Conservation (phyloP, 2,329 filamentous ascomycete species). For the Pestalotiopsis sp. region DNA sequence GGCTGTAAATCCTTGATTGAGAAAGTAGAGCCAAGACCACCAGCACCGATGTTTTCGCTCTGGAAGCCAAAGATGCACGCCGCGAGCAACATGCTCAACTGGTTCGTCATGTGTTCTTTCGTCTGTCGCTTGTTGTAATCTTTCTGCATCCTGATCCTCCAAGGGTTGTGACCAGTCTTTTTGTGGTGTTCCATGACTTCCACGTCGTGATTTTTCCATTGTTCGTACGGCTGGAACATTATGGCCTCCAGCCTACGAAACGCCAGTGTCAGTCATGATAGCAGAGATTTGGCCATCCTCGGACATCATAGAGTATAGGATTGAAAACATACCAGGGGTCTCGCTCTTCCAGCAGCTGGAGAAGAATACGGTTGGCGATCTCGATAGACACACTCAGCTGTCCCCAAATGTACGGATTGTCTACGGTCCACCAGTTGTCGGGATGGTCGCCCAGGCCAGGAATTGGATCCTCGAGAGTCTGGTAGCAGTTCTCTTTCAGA, state of each 20-base stretch:
- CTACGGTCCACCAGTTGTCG: conserved; percentile 15
- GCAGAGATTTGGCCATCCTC: neutral
- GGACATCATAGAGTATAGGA: neutral
- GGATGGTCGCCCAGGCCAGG: neutral
- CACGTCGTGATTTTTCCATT: neutral
- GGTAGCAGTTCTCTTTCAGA: neutral
- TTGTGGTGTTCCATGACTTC: neutral
- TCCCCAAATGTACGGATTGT: conserved; percentile 14
- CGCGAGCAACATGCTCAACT: neutral
- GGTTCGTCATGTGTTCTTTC: neutral
- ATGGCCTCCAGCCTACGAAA: neutral
- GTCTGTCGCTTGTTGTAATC: neutral
- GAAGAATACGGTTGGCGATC: conserved; percentile 9
- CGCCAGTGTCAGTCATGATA: too few species aligned
- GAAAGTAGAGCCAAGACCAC: neutral
- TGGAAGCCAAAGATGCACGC: too few species aligned
- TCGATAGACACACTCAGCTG: conserved; percentile 8
- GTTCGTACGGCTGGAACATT: neutral
- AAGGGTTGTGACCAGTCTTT: neutral
- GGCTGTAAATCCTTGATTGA: neutral
- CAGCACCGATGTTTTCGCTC: neutral
- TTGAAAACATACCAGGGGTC: neutral
- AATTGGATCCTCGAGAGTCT: conserved; percentile 1
- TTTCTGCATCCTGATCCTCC: neutral
- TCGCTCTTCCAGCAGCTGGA: neutral